phyloP scores from a whole-genome alignment of 1,139 yeast genomes.

The Lodderomyces parapsilosis region DNA sequence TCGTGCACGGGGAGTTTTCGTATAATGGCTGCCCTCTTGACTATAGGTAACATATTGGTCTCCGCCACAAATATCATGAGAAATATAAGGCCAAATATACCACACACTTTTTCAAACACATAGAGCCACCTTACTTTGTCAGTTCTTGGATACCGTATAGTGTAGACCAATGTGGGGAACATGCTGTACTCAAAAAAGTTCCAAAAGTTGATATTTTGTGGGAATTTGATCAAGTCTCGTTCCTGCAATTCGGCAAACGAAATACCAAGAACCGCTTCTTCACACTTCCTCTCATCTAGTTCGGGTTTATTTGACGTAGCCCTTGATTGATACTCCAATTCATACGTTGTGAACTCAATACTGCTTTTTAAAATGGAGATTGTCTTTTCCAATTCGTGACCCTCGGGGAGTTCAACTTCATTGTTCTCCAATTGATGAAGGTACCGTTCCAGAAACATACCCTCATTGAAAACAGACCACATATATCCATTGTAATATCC shows the following conservation, averaged over 20 bases:
- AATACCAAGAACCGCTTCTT: slow-evolving; percentile 13
- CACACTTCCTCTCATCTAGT: slow-evolving; percentile 15
- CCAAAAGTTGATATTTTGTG: slow-evolving; percentile 60
- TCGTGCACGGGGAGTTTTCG: slow-evolving; percentile 47
- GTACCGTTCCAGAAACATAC: slow-evolving; percentile 43
- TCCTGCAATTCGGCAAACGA: slow-evolving; percentile 21
- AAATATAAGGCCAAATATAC: slow-evolving; percentile 82
- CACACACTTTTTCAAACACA: slow-evolving; percentile 67
- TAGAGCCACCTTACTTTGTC: slow-evolving; percentile 65
- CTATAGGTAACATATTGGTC: slow-evolving; percentile 72
- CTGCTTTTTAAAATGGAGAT: slow-evolving; percentile 40
- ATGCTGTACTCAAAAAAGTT: slow-evolving; percentile 77
- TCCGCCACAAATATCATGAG: slow-evolving; percentile 85
- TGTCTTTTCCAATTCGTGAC: slow-evolving; percentile 25
- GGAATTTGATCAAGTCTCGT: slow-evolving; percentile 48
- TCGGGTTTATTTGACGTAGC: slow-evolving; percentile 18
- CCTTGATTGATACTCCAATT: slow-evolving; percentile 49
- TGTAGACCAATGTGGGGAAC: slow-evolving; percentile 90
- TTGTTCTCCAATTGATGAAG: slow-evolving; percentile 21
- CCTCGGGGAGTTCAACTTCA: slow-evolving; percentile 18
- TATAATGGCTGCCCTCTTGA: slow-evolving; percentile 54
- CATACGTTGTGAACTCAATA: slow-evolving; percentile 62
- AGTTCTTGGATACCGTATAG: slow-evolving; percentile 79
- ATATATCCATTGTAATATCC: slow-evolving; percentile 87
- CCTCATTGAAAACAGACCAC: slow-evolving; percentile 64